Conservation (phyloP, 2,329 filamentous ascomycete genomes). For the Trichoderma semiorbis region DNA sequence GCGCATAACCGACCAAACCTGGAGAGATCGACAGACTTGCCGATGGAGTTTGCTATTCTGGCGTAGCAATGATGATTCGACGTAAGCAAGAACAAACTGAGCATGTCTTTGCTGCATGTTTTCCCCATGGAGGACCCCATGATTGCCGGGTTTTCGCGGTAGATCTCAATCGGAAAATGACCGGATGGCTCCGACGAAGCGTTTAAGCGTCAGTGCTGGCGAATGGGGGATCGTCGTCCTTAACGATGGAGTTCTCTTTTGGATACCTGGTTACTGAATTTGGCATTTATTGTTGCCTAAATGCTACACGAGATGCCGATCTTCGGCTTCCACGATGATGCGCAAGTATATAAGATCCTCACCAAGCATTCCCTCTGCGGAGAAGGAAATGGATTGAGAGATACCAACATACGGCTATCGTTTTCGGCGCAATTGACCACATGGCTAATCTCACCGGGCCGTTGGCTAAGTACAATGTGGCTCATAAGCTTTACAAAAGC, state of each 20-base stretch:
- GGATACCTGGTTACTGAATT: background rate
- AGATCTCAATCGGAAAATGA: background rate
- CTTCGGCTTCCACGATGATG: background rate
- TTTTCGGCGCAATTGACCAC: background rate
- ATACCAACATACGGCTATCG: background rate
- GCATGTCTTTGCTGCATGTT: background rate
- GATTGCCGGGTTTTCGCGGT: background rate
- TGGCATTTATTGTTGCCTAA: background rate
- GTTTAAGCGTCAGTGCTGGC: slow-evolving; percentile 3
- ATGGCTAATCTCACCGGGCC: background rate
- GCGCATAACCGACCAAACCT: background rate
- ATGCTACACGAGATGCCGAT: slow-evolving; percentile 1
- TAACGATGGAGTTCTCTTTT: background rate
- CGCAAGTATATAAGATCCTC: background rate
- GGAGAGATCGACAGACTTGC: background rate
- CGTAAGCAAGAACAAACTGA: background rate
- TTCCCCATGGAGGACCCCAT: background rate
- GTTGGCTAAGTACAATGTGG: slow-evolving; percentile 34
- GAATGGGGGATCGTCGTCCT: background rate
- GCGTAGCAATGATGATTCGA: background rate
- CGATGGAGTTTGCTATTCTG: background rate
- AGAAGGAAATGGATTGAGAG: too few species aligned
- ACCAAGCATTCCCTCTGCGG: background rate
- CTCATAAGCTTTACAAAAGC: slow-evolving; percentile 53
- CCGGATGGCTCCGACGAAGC: slow-evolving; percentile 1